Evolutionary conservation across 768 basidiomycete species (phyloP).

Genomic region (Serendipita vermifera): DNA sequence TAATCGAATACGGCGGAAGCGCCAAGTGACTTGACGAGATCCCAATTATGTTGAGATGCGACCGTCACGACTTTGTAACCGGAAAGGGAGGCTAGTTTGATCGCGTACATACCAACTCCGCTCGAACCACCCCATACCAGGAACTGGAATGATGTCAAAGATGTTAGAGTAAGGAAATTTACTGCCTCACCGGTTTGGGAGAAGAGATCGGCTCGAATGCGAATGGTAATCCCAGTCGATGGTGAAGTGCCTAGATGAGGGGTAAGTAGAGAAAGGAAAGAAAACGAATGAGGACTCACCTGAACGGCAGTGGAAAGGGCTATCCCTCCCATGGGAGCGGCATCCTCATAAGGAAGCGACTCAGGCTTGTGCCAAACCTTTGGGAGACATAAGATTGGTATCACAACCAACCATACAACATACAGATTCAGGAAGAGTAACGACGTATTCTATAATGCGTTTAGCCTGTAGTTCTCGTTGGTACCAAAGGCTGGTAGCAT

Average conservation of each 20-base stretch:
- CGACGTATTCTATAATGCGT: constrained; percentile 14
- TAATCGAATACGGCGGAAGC: constrained; percentile 26
- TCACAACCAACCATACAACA: not conserved
- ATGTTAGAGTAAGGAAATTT: not conserved
- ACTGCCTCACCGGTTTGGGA: not conserved
- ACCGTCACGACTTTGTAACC: constrained; percentile 26
- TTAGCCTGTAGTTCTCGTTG: not conserved
- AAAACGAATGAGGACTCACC: not conserved
- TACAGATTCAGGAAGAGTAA: constrained; percentile 13
- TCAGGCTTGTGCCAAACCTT: constrained; percentile 16
- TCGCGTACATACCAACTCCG: constrained; percentile 26
- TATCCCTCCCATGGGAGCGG: constrained; percentile 17
- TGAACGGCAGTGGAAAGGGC: constrained; percentile 17
- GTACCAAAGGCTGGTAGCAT: not conserved
- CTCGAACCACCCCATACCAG: constrained; percentile 23
- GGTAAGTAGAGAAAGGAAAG: not conserved
- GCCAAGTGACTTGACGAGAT: constrained; percentile 26
- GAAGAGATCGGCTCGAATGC: constrained; percentile 7
- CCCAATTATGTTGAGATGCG: constrained; percentile 26
- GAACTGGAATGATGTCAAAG: constrained; percentile 14
- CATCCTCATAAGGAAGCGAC: constrained; percentile 16
- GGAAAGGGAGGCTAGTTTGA: constrained; percentile 23
- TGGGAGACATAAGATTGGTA: no score
- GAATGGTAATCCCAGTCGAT: constrained; percentile 14
- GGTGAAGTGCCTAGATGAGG: constrained; percentile 11